Percentiles rank a stretch among this genome's conserved stretches.
Evolutionary conservation across 306 rosid genomes (phyloP).

Genomic region (Luffa acutangula): DNA sequence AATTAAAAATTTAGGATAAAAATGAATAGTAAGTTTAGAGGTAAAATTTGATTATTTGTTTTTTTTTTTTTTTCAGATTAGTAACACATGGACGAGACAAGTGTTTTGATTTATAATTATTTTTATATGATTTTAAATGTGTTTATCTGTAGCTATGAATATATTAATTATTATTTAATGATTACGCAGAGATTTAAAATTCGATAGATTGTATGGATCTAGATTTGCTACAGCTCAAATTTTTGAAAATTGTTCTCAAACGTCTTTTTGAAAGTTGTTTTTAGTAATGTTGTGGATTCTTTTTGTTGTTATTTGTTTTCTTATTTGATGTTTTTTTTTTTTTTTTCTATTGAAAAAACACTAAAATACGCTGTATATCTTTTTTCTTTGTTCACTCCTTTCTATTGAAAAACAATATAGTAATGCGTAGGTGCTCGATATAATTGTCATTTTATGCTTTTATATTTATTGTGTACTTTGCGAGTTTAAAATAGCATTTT

Average conservation of each 20-base stretch:
- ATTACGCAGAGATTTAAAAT: neutral
- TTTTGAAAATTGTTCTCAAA: neutral
- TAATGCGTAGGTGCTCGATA: neutral
- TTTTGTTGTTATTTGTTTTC: neutral
- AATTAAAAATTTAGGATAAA: too few relatives aligned
- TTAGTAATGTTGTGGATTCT: neutral
- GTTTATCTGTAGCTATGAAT: too few relatives aligned
- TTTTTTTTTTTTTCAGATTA: too few relatives aligned
- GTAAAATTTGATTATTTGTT: too few relatives aligned
- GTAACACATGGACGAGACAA: too few relatives aligned
- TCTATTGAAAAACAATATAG: neutral
- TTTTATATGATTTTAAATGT: too few relatives aligned
- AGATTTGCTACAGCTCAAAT: neutral
- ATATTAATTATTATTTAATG: neutral
- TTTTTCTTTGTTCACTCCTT: neutral
- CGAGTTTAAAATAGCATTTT: neutral
- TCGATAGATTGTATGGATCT: too few relatives aligned
- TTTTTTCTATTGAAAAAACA: neutral
- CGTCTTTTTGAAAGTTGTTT: neutral
- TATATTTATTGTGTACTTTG: neutral
- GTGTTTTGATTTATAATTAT: too few relatives aligned
- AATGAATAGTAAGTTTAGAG: too few relatives aligned
- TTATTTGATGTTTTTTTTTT: too few relatives aligned
- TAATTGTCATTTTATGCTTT: neutral
- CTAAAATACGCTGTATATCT: too few relatives aligned